Base-by-base conservation (phyloP, 2,329 filamentous ascomycete genomes). In the Penicillium palitans region DNA sequence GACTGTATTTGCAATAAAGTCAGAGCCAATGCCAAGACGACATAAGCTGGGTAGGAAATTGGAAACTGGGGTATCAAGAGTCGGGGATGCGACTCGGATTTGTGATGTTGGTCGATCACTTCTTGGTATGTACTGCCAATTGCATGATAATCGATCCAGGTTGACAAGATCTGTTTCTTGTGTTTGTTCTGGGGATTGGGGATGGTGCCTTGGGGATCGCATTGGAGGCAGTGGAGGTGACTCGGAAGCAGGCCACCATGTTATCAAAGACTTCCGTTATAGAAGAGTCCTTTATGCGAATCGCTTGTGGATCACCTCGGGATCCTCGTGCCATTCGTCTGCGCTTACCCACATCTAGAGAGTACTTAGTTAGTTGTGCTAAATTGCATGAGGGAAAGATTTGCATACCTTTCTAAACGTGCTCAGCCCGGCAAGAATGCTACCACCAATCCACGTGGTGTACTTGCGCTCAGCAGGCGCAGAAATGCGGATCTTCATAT, bases 401-500 rank as follows among this genome's bases (percentile, higher is more conserved):
- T 74, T 19, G 52, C 61, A 44, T 77, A 95, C 92, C 90, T 98
- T 99, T 81, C 93, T 89, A 80, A 99, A 99, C 55, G 95, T 99
- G 81, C 93, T 98, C 76, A 99, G 79, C 7, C 95, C 93, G 35
- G 95, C 95, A 66, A 99, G 81, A 78, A 99, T 99, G 76, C 95
- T 97, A 56, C 95, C 95, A 64, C 95, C 95, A 68, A 98, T 98
- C 95, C 95, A 99, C 33, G 95, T 99, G 62, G 92, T 97, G 81
- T 98, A 99, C 78, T 98, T 96, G 66, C 95, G 85, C 82, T 99
- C 95, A 6, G 95, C 93, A 55, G 95, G 95, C 54, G 95, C 95
- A 80, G 96, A 96, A 73, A 99, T 99, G 83, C 97, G 96, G 81
- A 99, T 98, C 71, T 93, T 87, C 93, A 97, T 99, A 75, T 99